Conservation (phyloP, 2,329 filamentous ascomycete species). For the Penicillium sp. region DNA sequence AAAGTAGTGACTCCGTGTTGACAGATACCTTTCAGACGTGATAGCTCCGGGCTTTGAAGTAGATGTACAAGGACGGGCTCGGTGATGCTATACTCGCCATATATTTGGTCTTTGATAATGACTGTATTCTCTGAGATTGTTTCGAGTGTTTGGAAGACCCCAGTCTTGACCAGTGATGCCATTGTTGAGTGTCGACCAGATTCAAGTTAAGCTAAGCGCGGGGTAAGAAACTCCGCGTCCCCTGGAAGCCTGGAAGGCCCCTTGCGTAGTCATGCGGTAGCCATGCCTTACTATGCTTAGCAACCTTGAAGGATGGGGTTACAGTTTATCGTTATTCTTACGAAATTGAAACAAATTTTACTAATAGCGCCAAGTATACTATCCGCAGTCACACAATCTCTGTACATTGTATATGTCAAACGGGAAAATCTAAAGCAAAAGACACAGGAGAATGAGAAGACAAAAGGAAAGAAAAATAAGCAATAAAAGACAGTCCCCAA, state of each 20-base stretch:
- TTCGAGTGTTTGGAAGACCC: constrained; percentile 25
- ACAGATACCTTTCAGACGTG: constrained; percentile 40
- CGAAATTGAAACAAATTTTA: neutral
- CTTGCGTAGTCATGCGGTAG: neutral
- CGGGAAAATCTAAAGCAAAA: neutral
- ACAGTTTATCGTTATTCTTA: no score
- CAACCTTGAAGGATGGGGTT: no score
- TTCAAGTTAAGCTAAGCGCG: neutral
- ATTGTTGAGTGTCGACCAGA: neutral
- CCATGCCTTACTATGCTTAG: no score
- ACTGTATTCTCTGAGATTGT: constrained; percentile 17
- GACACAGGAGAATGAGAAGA: neutral
- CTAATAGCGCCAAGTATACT: no score
- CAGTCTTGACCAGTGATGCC: neutral
- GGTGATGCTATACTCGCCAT: constrained; percentile 37
- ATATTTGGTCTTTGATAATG: constrained; percentile 40
- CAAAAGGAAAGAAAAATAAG: neutral
- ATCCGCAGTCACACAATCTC: constrained; percentile 3
- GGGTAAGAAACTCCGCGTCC: neutral
- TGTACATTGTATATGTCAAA: constrained; percentile 6
- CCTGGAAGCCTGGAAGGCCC: no score
- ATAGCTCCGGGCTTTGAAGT: constrained; percentile 36
- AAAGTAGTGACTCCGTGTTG: constrained; percentile 45
- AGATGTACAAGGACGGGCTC: constrained; percentile 45
- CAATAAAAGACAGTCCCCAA: constrained; percentile 4